Evolutionary conservation across 371 early-diverging fungal species (phyloP), one percentile per base, ranked within the genome.

Genomic region (Smittium culicis): DNA sequence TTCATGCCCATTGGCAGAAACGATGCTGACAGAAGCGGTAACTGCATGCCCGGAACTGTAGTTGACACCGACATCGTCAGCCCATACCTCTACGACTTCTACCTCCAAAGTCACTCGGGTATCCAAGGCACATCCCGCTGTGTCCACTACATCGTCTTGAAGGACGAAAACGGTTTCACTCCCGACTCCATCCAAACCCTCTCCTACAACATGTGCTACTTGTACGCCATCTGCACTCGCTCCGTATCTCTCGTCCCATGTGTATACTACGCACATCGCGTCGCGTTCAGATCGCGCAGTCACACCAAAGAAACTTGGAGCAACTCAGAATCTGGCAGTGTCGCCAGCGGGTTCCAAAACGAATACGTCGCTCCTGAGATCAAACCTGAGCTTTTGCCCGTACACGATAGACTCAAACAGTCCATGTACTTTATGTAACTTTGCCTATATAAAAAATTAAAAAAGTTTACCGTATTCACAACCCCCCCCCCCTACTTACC

Each of bases 91-190:
- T 90, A 86, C 70, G 97, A 99, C 68, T 99, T 99, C 72, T 93
- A 88, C 73, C 80, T 96, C 25, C 88, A 88, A 73, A 86, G 90
- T 11, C 96, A 97, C 71, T 86, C 89, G 16, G 94, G 95, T 67
- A 77, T 85, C 27, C 86, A 95, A 75, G 98, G 98, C 65, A 93
- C 95, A 0, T 91, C 93, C 34, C 83, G 90, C 35, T 92, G 94
- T 0, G 87, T 92, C 1, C 88, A 91, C 71, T 97, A 96, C 82
- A 83, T 85, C 65, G 92, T 94, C 3, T 71, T 91, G 59, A 74
- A 81, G 45, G 93, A 98, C 74, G 95, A 96, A 34, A 89, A 89
- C 78, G 74, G 82, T 2, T 91, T 94, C 66, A 80, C 83, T 20
- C 67, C 88, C 8, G 90, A 93, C 69, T 66, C 75, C 61, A 74